These are phyloP conservation scores for Aspergillus sp. DNA, from an alignment of 2,329 filamentous ascomycete genomes.

Conservation along the genomic window DNA sequence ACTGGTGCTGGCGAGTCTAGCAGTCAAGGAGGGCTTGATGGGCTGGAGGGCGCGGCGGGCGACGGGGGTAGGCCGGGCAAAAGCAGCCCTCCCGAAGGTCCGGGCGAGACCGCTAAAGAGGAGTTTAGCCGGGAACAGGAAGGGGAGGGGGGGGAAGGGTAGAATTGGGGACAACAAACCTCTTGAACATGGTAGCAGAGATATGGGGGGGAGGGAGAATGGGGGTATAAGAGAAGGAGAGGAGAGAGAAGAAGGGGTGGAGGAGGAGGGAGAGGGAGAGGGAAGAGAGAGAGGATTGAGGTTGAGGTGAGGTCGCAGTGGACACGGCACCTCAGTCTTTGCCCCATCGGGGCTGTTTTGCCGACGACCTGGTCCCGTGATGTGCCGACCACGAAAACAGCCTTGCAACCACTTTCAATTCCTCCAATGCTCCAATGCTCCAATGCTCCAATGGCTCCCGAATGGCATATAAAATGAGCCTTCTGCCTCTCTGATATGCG, in stretches of 20 bases:
- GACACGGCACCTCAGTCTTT: slow-evolving; percentile 22
- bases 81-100: slow-evolving; percentile 52
- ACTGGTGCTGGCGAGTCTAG: slow-evolving; percentile 55
- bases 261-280: slow-evolving; percentile 25
- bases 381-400: slow-evolving; percentile 23
- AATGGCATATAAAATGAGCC: too few relatives aligned
- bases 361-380: slow-evolving; percentile 35
- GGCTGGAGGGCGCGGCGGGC: slow-evolving; percentile 49
- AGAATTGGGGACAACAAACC: slow-evolving; percentile 36
- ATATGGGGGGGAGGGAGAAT: slow-evolving; percentile 37
- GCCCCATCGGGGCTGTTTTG: slow-evolving; percentile 36
- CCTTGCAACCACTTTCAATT: slow-evolving; percentile 1
- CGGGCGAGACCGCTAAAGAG: slow-evolving; percentile 54
- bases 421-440: too few relatives aligned
- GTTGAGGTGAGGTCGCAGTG: slow-evolving; percentile 17
- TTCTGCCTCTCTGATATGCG: too few relatives aligned
- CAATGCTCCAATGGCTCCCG: background rate
- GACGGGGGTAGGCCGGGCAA: slow-evolving; percentile 47
- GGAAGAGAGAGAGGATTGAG: slow-evolving; percentile 20
- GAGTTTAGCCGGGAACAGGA: slow-evolving; percentile 14
- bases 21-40: slow-evolving; percentile 47
- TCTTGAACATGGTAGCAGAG: slow-evolving; percentile 53
- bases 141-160: slow-evolving; percentile 5
- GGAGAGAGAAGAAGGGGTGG: slow-evolving; percentile 26
- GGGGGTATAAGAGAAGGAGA: slow-evolving; percentile 18